Base-by-base conservation (phyloP, 371 early-diverging fungal genomes). In the Actinomortierella ambigua region DNA sequence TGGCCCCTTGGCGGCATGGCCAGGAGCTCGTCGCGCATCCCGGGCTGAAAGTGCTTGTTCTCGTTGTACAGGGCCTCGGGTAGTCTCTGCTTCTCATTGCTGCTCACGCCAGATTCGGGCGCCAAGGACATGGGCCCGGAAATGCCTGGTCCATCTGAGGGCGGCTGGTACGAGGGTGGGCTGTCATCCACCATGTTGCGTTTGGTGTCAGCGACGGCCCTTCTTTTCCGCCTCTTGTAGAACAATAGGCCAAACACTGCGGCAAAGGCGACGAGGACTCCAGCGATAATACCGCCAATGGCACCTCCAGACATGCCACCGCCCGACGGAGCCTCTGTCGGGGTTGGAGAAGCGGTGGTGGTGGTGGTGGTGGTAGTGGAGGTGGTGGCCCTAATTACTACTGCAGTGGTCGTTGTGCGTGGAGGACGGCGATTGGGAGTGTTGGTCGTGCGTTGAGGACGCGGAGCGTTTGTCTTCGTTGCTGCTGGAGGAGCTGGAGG, bases 251-350 rank as follows among this genome's bases (percentile, higher is more conserved):
- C 81, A n/a, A 76, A 40, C 4, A 57, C 75, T 27, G 81, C 77
- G 3, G 52, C 69, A 17, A 78, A 55, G 14, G 76, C 60, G 23
- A 69, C 56, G 6, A 69, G 53, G 6, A 78, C 68, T n/a, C 79
- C 82, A 2, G 62, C 79, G 13, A 69, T 67, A 58, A 82, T 79
- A 27, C 82, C 84, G 44, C 78, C 84, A 46, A 84, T 77, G n/a
- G 80, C 75, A 6, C 80, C 85, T 47, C 77, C 71, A 2, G 83
- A 82, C 22, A 78, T 44, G 17, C 82, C 82, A 18, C 55, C 52
- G 1, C 58, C 57, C 0, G 59, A 5, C 2, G 78, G 5, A 53
- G 42, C 42, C n/a, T 51, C 2, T 46, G 22, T 7, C 17, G 68
- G 54, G 13, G 59, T 49, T 46, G 53, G 18, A 2, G 71, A 46